Percentiles rank a stretch among this genome's conserved stretches.
Conservation (phyloP, 2,329 filamentous ascomycete genomes). For the Camillea tinctor region DNA sequence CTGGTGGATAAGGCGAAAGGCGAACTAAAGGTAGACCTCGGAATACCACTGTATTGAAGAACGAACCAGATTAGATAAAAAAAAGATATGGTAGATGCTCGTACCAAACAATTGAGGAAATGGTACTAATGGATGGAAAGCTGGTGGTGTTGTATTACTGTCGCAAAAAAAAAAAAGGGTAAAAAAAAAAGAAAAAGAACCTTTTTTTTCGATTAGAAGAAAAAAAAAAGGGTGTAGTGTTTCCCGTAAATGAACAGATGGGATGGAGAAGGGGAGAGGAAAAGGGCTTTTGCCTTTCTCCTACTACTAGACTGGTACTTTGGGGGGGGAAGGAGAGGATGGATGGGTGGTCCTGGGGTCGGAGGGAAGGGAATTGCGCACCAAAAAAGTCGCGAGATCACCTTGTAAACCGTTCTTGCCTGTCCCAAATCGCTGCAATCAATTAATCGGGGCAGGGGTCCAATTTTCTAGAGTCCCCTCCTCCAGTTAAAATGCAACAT, state of each 20-base stretch:
- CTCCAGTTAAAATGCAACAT: conserved; percentile 2
- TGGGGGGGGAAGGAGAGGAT: conserved; percentile 6
- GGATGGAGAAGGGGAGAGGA: conserved; percentile 13
- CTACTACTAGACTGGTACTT: neutral
- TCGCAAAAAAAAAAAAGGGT: neutral
- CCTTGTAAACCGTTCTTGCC: too few relatives aligned
- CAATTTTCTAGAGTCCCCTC: conserved; percentile 4
- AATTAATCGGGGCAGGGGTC: conserved; percentile 1
- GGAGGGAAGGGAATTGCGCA: neutral
- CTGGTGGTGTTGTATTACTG: neutral
- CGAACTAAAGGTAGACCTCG: conserved; percentile 8
- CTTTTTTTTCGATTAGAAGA: neutral
- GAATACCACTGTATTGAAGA: neutral
- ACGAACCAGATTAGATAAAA: neutral
- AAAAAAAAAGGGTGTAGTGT: conserved; percentile 9
- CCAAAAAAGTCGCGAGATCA: conserved; percentile 22
- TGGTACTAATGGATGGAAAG: neutral
- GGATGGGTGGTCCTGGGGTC: conserved; percentile 11
- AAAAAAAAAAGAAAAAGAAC: neutral
- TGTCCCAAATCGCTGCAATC: neutral
- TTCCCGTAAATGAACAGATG: conserved; percentile 15
- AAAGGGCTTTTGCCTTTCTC: conserved; percentile 3
- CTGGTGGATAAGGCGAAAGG: conserved; percentile 8
- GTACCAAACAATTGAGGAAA: neutral
- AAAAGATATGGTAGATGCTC: neutral